These are phyloP conservation scores for Fusarium lyarnte DNA, from an alignment of 2,329 filamentous ascomycete species.

Conservation along the genomic window DNA sequence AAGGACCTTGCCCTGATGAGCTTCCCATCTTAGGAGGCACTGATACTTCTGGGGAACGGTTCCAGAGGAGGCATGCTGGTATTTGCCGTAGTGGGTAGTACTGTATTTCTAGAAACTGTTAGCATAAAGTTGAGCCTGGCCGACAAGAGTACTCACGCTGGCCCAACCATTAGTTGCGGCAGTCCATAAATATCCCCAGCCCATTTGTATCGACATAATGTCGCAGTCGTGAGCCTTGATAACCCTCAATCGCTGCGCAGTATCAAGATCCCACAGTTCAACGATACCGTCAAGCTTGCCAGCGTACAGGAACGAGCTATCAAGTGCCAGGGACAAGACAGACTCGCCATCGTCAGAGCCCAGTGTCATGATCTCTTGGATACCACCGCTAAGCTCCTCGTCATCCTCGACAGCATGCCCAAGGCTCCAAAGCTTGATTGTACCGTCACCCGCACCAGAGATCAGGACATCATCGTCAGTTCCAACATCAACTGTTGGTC, in stretches of 20 bases:
- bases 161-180: conserved; percentile 89
- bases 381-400: conserved; percentile 63
- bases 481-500: conserved; percentile 72
- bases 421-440: conserved; percentile 92
- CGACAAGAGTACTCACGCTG: conserved; percentile 65
- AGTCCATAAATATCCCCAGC: conserved; percentile 85
- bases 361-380: conserved; percentile 74
- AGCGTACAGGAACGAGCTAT: conserved; percentile 92
- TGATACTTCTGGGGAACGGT: conserved; percentile 83
- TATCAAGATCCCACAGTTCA: conserved; percentile 97
- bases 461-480: conserved; percentile 83
- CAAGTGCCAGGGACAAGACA: conserved; percentile 81
- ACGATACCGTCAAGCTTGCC: conserved; percentile 88
- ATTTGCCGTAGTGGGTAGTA: conserved; percentile 70
- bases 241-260: conserved; percentile 86
- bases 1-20: conserved; percentile 87
- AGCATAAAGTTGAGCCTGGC: not conserved
- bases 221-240: conserved; percentile 84
- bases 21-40: conserved; percentile 79
- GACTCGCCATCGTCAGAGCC: conserved; percentile 71
- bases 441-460: conserved; percentile 92
- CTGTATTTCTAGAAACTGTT: conserved; percentile 66
- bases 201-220: conserved; percentile 86
- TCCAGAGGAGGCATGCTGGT: conserved; percentile 57
- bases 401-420: conserved; percentile 46